Base-by-base conservation (phyloP, 768 basidiomycete genomes). In the Auriscalpium orientale region DNA sequence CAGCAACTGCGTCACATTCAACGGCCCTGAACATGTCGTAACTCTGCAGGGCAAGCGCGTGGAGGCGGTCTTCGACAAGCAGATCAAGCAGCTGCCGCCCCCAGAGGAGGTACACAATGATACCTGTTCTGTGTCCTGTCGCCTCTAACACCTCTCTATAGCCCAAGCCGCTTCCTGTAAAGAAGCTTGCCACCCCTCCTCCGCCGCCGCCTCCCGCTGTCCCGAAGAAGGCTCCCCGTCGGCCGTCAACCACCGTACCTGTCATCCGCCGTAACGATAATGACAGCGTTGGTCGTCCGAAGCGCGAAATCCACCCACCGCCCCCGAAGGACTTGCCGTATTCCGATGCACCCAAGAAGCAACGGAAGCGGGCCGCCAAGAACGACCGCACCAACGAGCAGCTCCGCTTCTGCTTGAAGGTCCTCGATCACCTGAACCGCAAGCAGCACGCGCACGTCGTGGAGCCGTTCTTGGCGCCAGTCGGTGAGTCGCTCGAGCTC, bases 271-370 rank as follows among this genome's bases (percentile, higher is more conserved):
- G 92, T 47, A 87, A 84, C 22, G 90, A 91, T 6, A 69, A 69
- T 13, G 77, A 79, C 56, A 75, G 77, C 58, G 74, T 71, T 22
- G 80, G 81, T 21, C 84, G 97, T n/a, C 95, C 95, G 2, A 98
- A 98, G 74, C 90, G 97, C 53, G 97, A 99, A 70, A 95, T 98
- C 33, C 95, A 98, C 66, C 91, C 95, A 4, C 95, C 95, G 11
- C 88, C 92, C 20, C 85, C 93, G 0, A 95, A 93, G 70, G 95
- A 98, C 64, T 71, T 94, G 10, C 81, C 87, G 0, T 97, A 95
- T 67, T 81, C 82, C 12, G 90, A 91, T 67, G 77, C 67, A 2
- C 85, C 89, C 34, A 87, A 84, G 74, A 86, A 85, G 68, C 70
- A 76, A 54, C 78, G 84, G 58, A 85, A 82, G 65, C 70, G 72